Percentiles rank a stretch among this genome's conserved stretches.
phyloP scores from a whole-genome alignment of 2,329 filamentous ascomycete genomes.

The Ophiocordyceps robertsii region DNA sequence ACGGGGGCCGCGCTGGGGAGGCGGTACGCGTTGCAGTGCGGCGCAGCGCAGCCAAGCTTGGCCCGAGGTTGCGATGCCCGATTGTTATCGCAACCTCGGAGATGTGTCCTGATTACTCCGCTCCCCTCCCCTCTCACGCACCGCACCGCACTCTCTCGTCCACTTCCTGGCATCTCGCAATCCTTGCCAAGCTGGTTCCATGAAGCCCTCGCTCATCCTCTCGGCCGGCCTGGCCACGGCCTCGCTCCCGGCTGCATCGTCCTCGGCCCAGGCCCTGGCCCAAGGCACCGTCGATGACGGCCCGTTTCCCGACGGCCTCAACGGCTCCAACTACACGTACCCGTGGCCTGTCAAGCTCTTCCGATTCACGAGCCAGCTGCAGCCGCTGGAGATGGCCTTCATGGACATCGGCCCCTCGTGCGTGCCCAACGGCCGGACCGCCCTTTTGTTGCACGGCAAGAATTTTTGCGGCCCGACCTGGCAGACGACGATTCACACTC shows the following conservation, averaged over 20 bases:
- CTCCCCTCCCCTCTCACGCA: too few species aligned
- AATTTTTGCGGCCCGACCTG: slow-evolving; percentile 43
- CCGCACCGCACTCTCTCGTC: too few species aligned
- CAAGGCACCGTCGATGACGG: slow-evolving; percentile 19
- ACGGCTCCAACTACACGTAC: slow-evolving; percentile 39
- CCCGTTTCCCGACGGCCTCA: slow-evolving; percentile 26
- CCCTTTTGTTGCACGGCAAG: slow-evolving; percentile 38
- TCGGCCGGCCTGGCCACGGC: slow-evolving; percentile 4
- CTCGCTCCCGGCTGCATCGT: slow-evolving; percentile 3
- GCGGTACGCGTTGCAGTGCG: too few species aligned
- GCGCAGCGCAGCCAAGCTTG: too few species aligned
- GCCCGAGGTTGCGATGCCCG: too few species aligned
- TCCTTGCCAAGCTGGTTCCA: background rate
- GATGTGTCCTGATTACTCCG: too few species aligned
- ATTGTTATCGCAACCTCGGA: too few species aligned
- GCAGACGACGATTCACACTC: slow-evolving; percentile 29
- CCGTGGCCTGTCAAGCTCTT: slow-evolving; percentile 36
- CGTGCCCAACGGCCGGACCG: slow-evolving; percentile 23
- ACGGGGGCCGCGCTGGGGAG: too few species aligned
- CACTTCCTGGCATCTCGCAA: too few species aligned
- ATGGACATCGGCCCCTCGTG: slow-evolving; percentile 32
- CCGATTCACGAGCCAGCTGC: slow-evolving; percentile 31
- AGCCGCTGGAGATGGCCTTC: slow-evolving; percentile 39
- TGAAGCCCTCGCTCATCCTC: slow-evolving; percentile 4
- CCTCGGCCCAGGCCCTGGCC: slow-evolving; percentile 8